These are phyloP conservation scores for Metschnikowia shivogae DNA, from an alignment of 805 yeast genomes.

Conservation along the genomic window DNA sequence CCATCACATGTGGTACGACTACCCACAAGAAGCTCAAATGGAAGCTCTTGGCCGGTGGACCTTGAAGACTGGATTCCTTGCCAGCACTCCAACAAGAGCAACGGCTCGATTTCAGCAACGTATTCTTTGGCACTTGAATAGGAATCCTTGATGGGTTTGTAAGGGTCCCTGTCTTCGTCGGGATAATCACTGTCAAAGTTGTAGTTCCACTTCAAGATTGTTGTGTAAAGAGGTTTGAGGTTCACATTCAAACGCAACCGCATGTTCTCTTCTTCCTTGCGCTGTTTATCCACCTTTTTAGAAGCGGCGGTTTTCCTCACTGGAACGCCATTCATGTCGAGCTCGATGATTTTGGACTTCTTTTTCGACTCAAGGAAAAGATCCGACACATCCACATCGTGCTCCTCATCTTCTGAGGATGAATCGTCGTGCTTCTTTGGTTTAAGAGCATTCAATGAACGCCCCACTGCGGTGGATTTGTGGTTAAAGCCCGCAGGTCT, in stretches of 20 bases:
- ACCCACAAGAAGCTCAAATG: constrained; percentile 68
- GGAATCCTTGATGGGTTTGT: constrained; percentile 47
- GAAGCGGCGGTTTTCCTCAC: constrained; percentile 20
- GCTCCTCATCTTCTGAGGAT: constrained; percentile 31
- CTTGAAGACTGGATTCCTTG: constrained; percentile 77
- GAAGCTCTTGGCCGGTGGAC: constrained; percentile 52
- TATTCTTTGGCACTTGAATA: constrained; percentile 66
- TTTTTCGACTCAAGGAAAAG: constrained; percentile 35
- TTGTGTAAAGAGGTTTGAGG: constrained; percentile 66
- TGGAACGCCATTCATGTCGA: constrained; percentile 44
- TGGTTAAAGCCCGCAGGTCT: constrained; percentile 52
- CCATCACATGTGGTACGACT: constrained; percentile 80
- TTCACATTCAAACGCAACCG: constrained; percentile 74
- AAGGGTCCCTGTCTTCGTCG: constrained; percentile 40
- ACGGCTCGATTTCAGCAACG: constrained; percentile 66
- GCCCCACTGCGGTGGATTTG: constrained; percentile 29
- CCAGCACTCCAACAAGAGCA: constrained; percentile 89
- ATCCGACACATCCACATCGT: constrained; percentile 37
- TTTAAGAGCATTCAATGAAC: constrained; percentile 34
- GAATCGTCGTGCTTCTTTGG: constrained; percentile 28
- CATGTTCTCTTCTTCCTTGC: constrained; percentile 70
- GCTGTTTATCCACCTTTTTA: constrained; percentile 31
- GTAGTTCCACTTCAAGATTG: constrained; percentile 75
- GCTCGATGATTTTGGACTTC: constrained; percentile 35
- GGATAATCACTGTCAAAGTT: constrained; percentile 55